These are phyloP conservation scores for Tuber borchii DNA, from an alignment of 495 filamentous ascomycete species.

Conservation along the genomic window DNA sequence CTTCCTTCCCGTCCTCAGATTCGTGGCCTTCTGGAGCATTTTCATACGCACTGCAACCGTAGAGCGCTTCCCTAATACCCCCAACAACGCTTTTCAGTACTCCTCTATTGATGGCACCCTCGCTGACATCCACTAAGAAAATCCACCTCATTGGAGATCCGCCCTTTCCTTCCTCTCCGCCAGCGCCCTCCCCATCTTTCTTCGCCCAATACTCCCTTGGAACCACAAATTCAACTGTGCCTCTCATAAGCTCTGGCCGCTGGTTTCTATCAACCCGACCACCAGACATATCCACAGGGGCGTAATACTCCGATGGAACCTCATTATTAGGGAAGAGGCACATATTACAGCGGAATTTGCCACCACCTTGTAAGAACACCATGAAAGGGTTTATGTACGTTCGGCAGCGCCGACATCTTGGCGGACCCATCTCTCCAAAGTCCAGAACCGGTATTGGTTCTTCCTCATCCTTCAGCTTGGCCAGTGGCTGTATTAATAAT, in stretches of 20 bases:
- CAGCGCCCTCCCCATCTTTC: conserved; percentile 63
- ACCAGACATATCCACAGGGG: conserved; percentile 79
- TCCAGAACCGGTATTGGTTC: conserved; percentile 84
- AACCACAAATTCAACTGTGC: conserved; percentile 91
- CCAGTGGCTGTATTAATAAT: conserved; percentile 81
- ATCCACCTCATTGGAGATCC: conserved; percentile 61
- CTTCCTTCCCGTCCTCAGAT: conserved; percentile 53
- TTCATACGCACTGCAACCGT: conserved; percentile 53
- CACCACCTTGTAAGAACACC: conserved; percentile 89
- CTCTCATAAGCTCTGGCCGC: conserved; percentile 79
- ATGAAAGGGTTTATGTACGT: conserved; percentile 99
- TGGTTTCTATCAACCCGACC: conserved; percentile 81
- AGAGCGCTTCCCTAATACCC: conserved; percentile 77
- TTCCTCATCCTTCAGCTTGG: conserved; percentile 76
- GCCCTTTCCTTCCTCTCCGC: conserved; percentile 36
- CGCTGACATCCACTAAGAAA: conserved; percentile 87
- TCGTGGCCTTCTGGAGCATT: conserved; percentile 45
- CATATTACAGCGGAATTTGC: conserved; percentile 97
- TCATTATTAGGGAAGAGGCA: conserved; percentile 98
- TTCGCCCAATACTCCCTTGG: conserved; percentile 99
- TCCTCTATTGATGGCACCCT: conserved; percentile 79
- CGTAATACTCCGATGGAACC: conserved; percentile 84
- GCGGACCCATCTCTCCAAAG: conserved; percentile 87
- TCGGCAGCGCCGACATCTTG: conserved; percentile 85
- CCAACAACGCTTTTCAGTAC: conserved; percentile 88